Evolutionary conservation across 192 early-diverging fungal species (phyloP).

Genomic region (Backusella westeae): DNA sequence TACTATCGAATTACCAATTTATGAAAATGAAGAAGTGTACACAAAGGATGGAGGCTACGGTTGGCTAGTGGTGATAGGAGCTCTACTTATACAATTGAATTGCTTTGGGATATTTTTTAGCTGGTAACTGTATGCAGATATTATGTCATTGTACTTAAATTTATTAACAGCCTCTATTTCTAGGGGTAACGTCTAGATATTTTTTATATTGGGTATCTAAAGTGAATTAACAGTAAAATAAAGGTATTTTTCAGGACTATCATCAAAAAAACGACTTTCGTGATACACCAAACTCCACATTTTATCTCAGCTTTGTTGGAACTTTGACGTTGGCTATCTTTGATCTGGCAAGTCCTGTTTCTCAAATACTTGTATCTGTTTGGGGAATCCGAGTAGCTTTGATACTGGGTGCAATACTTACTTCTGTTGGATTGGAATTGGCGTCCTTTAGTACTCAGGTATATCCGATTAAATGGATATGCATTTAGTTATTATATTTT

Average conservation of each 20-base stretch:
- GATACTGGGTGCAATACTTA: neutral
- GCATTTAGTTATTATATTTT: neutral
- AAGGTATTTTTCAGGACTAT: slow-evolving; percentile 34
- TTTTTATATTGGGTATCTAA: neutral
- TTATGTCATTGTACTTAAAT: neutral
- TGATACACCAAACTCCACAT: neutral
- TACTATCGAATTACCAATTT: neutral
- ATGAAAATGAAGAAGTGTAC: neutral
- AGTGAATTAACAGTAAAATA: neutral
- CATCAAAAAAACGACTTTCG: slow-evolving; percentile 24
- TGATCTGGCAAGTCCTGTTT: slow-evolving; percentile 14
- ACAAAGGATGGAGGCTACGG: slow-evolving; percentile 37
- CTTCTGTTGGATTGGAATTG: slow-evolving; percentile 14
- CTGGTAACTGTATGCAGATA: neutral
- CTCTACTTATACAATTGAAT: slow-evolving; percentile 33
- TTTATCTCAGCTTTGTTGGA: slow-evolving; percentile 27
- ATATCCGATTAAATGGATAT: neutral
- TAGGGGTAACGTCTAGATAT: neutral
- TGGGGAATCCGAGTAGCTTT: slow-evolving; percentile 6
- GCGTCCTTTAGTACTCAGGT: slow-evolving; percentile 27
- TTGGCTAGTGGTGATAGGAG: slow-evolving; percentile 37
- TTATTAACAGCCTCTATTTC: neutral
- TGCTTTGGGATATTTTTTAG: neutral
- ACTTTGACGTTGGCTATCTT: slow-evolving; percentile 1
- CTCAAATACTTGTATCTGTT: slow-evolving; percentile 13